Base-by-base conservation (phyloP, 768 basidiomycete species). In the Kwoniella shandongensis region DNA sequence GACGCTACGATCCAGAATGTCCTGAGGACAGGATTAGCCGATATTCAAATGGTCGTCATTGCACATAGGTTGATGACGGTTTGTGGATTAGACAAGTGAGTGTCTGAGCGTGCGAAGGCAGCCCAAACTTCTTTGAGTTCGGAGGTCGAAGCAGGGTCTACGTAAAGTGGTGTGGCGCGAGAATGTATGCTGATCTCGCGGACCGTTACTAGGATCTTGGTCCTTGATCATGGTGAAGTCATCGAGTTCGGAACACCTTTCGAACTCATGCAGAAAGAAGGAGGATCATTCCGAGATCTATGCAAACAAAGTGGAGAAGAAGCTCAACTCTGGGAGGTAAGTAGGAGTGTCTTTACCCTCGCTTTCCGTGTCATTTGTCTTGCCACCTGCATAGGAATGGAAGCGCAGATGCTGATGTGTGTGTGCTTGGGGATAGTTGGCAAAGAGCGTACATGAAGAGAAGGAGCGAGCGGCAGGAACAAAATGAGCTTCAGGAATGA, bases 221-320 rank as follows among this genome's bases (percentile, higher is more conserved):
- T 81, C 1, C 75, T 85, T 26, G 85, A 85, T 56, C 80, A 74
- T 23, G 74, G 74, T 6, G 48, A 66, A 35, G 73, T 74, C 10
- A 53, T 76, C 1, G 75, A 76, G 44, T 74, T 72, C 32, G 75
- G 73, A 4, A 72, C 69, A n/a, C 75, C 75, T 2, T 71, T 57
- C 59, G 72, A 74, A 8, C 49, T 76, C 20, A 53, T 76, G 51
- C 65, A 70, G 51, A 83, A 83, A 45, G 75, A 83, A 32, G 74
- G 81, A n/a, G 83, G 87, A 0, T 72, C 79, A 11, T 91, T 92
- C 74, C 81, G 83, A 54, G 83, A 83, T 60, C 83, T 90, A 25
- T 74, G 73, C 38, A 64, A 62, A 32, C 69, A 72, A 38, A 70
- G 67, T 36, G 75, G 75, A 42, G 75, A 76, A 51, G 73, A 76